These are phyloP conservation scores for Pichia gijzeniarum DNA, from an alignment of 805 yeast genomes.

Conservation along the genomic window DNA sequence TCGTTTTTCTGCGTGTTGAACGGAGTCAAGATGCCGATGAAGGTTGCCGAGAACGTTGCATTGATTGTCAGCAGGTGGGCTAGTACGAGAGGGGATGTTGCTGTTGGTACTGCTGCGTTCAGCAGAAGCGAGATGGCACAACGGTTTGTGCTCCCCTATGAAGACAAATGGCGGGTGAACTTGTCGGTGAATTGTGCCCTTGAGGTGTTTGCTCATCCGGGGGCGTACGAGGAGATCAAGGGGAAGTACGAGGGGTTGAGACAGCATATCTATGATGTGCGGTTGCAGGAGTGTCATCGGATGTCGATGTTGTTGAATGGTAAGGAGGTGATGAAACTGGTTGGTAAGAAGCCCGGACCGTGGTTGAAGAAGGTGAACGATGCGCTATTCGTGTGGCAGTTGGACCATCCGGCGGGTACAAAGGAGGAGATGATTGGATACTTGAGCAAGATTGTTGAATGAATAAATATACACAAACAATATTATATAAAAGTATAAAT, in stretches of 20 bases:
- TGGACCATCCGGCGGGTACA: conserved; percentile 57
- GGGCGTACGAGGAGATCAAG: conserved; percentile 18
- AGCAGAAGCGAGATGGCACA: conserved; percentile 56
- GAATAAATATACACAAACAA: neutral
- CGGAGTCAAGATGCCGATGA: conserved; percentile 60
- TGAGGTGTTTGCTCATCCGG: conserved; percentile 13
- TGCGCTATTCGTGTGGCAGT: conserved; percentile 63
- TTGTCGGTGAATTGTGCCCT: conserved; percentile 18
- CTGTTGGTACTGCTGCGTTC: no score
- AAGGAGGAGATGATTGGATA: conserved; percentile 50
- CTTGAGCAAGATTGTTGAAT: conserved; percentile 16
- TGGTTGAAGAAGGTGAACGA: conserved; percentile 66
- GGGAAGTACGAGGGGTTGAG: conserved; percentile 31
- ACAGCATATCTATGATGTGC: conserved; percentile 26
- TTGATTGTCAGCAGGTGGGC: conserved; percentile 34
- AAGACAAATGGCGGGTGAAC: conserved; percentile 44
- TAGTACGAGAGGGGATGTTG: conserved; percentile 19
- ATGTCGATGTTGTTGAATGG: conserved; percentile 73
- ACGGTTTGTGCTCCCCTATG: conserved; percentile 45
- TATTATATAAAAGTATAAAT: neutral
- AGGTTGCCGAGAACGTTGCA: conserved; percentile 46
- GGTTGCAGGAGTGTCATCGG: conserved; percentile 38
- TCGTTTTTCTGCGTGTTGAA: conserved; percentile 52
- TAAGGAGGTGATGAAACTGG: conserved; percentile 47
- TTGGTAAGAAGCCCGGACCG: conserved; percentile 71